phyloP scores from a whole-genome alignment of 352 stramenopile genomes.

The Phytopythium litorale region DNA sequence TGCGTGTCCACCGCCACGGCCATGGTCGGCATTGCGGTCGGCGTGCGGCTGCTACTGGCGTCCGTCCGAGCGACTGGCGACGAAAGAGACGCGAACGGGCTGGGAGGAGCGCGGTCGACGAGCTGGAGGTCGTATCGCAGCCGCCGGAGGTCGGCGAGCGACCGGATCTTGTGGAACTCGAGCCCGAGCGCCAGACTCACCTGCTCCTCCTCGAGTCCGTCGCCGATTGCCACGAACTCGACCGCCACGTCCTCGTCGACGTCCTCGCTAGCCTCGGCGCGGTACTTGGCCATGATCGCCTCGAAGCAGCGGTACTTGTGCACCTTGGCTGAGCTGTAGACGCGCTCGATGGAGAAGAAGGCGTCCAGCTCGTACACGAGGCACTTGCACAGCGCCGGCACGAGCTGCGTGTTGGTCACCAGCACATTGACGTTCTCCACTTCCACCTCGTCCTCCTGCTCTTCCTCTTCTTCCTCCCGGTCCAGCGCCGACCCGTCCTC shows the following conservation, averaged over 20 bases:
- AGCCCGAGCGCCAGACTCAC: constrained; percentile 65
- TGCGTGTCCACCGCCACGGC: constrained; percentile 3
- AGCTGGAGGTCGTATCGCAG: constrained; percentile 62
- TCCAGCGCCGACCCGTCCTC: background rate
- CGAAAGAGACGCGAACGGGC: background rate
- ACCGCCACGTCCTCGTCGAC: constrained; percentile 20
- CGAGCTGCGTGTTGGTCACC: constrained; percentile 81
- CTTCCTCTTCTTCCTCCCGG: constrained; percentile 14
- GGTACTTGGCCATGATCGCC: constrained; percentile 60
- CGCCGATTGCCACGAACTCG: constrained; percentile 74
- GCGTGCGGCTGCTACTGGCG: background rate
- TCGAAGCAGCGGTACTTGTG: constrained; percentile 80
- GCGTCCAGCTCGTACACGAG: constrained; percentile 76
- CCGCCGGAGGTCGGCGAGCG: constrained; percentile 53
- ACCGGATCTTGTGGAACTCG: constrained; percentile 70
- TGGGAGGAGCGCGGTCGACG: constrained; percentile 9
- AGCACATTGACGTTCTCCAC: constrained; percentile 72
- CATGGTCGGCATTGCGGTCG: background rate
- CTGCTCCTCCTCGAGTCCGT: constrained; percentile 75
- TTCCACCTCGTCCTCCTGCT: constrained; percentile 17
- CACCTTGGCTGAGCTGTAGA: constrained; percentile 78
- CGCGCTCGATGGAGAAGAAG: constrained; percentile 68
- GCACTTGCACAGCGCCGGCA: constrained; percentile 79
- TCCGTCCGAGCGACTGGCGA: background rate
- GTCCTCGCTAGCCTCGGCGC: background rate